Conservation (phyloP, 371 early-diverging fungal species). For the Saksenaea vasiformis region DNA sequence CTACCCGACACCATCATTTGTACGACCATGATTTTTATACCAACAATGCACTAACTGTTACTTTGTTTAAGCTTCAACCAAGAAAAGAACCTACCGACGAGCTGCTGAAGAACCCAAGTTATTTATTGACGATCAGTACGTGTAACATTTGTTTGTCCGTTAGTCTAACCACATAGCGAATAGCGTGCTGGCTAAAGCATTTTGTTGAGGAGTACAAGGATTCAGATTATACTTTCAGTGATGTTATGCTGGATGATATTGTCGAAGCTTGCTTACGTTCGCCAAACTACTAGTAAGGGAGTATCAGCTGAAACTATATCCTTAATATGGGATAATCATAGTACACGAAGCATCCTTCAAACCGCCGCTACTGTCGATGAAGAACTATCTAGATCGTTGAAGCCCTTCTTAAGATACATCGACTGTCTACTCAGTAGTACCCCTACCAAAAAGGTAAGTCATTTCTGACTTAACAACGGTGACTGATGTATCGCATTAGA, state of each 20-base stretch:
- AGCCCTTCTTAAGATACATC: conserved; percentile 38
- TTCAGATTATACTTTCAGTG: conserved; percentile 18
- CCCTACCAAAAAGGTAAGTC: conserved; percentile 17
- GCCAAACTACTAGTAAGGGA: conserved; percentile 45
- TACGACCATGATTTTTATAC: background rate
- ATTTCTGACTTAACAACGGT: background rate
- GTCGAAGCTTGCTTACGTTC: conserved; percentile 35
- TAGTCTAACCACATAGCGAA: background rate
- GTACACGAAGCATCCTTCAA: conserved; percentile 37
- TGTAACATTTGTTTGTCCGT: background rate
- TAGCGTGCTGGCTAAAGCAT: conserved; percentile 46
- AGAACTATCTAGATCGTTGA: conserved; percentile 19
- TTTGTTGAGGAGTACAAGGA: conserved; percentile 26
- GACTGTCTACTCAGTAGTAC: conserved; percentile 30
- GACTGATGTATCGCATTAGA: background rate
- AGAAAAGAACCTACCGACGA: background rate
- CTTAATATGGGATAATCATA: conserved; percentile 2
- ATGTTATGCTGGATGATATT: conserved; percentile 33
- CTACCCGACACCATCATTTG: conserved; percentile 27
- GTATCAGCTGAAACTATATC: background rate
- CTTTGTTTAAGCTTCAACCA: background rate
- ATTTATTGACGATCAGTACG: conserved; percentile 44
- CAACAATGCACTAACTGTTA: background rate
- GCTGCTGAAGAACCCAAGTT: conserved; percentile 28
- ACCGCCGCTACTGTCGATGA: conserved; percentile 16